Evolutionary conservation across 2,329 filamentous ascomycete species (phyloP).

Genomic region (Helotiales sp.): DNA sequence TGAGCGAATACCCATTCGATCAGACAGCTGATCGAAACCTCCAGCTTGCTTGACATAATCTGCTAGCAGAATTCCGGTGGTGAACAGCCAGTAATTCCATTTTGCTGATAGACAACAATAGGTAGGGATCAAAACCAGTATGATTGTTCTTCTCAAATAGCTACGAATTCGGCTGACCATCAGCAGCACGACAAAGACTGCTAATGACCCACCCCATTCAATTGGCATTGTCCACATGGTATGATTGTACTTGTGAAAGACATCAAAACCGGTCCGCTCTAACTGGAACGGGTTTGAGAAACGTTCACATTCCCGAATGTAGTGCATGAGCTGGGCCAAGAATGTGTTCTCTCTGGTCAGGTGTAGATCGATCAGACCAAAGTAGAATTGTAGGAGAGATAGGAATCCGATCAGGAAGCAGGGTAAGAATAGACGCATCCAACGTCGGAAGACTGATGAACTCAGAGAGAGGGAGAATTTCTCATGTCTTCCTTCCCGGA

Average conservation of each 20-base stretch:
- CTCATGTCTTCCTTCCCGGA: constrained; percentile 15
- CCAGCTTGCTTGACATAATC: constrained; percentile 19
- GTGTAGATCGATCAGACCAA: constrained; percentile 12
- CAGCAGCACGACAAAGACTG: constrained; percentile 8
- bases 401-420: constrained; percentile 17
- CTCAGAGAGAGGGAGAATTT: constrained; percentile 19
- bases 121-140: neutral
- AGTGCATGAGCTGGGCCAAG: constrained; percentile 12
- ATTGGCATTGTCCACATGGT: constrained; percentile 20
- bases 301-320: constrained; percentile 13
- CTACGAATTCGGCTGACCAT: constrained; percentile 18
- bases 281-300: constrained; percentile 19
- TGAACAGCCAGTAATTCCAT: constrained; percentile 21
- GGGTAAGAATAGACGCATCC: constrained; percentile 16
- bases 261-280: constrained; percentile 13
- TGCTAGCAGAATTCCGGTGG: constrained; percentile 12
- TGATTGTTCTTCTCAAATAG: constrained; percentile 10
- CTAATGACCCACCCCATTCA: constrained; percentile 14
- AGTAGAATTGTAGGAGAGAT: constrained; percentile 16
- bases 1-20: constrained; percentile 1
- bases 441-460: constrained; percentile 12
- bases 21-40: constrained; percentile 16
- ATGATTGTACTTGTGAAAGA: constrained; percentile 15
- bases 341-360: constrained; percentile 9
- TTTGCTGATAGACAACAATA: constrained; percentile 16